phyloP scores from a whole-genome alignment of 192 early-diverging fungal species.

The Mortierella claussenii region DNA sequence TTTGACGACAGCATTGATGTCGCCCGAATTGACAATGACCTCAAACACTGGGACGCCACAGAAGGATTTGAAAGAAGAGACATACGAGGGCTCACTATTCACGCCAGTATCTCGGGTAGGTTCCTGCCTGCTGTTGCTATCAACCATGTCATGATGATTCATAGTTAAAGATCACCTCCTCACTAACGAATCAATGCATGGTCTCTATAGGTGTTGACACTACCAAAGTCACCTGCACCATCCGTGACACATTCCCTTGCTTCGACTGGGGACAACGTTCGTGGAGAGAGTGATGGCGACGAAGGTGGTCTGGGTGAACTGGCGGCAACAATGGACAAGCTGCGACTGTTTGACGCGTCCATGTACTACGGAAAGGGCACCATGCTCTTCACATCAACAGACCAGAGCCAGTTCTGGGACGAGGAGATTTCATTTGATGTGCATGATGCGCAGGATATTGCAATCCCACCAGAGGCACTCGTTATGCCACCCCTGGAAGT shows the following conservation, averaged over 20 bases:
- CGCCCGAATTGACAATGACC: background rate
- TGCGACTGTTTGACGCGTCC: slow-evolving; percentile 43
- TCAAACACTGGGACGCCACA: background rate
- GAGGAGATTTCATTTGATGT: slow-evolving; percentile 51
- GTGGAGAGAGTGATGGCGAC: slow-evolving; percentile 12
- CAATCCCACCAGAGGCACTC: slow-evolving; percentile 29
- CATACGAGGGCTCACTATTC: background rate
- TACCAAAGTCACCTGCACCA: slow-evolving; percentile 13
- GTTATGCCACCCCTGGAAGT: slow-evolving; percentile 31
- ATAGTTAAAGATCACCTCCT: background rate
- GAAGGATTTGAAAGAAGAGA: background rate
- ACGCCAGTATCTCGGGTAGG: slow-evolving; percentile 1
- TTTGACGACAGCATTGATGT: too few species aligned
- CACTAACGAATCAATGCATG: background rate
- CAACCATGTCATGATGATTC: background rate
- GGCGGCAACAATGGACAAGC: slow-evolving; percentile 43
- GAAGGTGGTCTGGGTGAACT: slow-evolving; percentile 31
- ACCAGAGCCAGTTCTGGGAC: slow-evolving; percentile 43
- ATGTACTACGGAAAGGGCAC: slow-evolving; percentile 45
- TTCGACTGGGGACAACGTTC: background rate
- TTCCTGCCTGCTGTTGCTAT: too few species aligned
- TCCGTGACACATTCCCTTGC: too few species aligned
- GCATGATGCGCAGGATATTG: slow-evolving; percentile 26
- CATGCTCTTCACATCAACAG: slow-evolving; percentile 44
- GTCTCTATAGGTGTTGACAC: background rate